Conservation (phyloP, 305 asterid species). For the Plantago lanceolata region DNA sequence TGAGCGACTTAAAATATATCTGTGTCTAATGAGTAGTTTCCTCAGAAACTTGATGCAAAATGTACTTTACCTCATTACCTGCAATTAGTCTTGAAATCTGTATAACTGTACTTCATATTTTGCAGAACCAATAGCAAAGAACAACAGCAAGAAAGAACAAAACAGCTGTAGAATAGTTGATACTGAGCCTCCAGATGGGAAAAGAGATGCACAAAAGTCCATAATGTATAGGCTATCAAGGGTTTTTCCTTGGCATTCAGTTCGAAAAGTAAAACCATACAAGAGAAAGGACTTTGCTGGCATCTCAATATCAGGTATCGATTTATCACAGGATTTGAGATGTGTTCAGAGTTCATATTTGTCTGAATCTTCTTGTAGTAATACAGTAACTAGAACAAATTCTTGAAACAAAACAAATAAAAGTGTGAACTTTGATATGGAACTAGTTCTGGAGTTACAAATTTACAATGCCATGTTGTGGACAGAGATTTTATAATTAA, state of each 20-base stretch:
- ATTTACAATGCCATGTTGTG: too few species aligned
- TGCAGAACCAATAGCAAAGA: background rate
- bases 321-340: slow-evolving; percentile 1
- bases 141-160: slow-evolving; percentile 16
- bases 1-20: too few species aligned
- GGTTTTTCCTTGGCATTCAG: slow-evolving; percentile 24
- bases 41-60: background rate
- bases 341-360: background rate
- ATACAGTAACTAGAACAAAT: background rate
- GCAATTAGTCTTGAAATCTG: too few species aligned
- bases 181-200: slow-evolving; percentile 16
- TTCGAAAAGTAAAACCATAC: slow-evolving; percentile 25
- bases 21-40: too few species aligned
- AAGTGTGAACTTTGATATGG: too few species aligned
- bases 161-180: slow-evolving; percentile 14
- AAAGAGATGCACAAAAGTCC: slow-evolving; percentile 25
- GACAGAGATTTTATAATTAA: too few species aligned
- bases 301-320: slow-evolving; percentile 30
- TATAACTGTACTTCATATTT: background rate
- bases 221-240: slow-evolving; percentile 26
- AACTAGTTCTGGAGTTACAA: too few species aligned
- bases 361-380: background rate
- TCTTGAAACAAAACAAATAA: background rate
- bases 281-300: slow-evolving; percentile 19
- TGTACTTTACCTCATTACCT: slow-evolving; percentile 17